Evolutionary conservation across 768 basidiomycete genomes (phyloP).

Genomic region (Amanita molliuscula): DNA sequence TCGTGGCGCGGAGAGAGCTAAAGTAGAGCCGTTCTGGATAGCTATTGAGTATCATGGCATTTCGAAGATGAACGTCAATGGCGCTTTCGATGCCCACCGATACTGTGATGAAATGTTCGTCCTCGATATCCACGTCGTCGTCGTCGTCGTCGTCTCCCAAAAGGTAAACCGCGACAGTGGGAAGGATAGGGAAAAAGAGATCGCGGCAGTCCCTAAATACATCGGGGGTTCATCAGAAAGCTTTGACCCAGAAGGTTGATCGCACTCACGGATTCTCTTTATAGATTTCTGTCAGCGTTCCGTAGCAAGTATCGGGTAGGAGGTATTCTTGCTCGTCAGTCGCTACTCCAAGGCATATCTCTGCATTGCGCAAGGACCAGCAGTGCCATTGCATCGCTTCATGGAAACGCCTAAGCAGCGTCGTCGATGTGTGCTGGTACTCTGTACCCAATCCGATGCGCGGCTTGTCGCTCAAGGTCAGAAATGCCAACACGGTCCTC

Average conservation of each 20-base stretch:
- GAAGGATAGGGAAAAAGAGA: slow-evolving; percentile 45
- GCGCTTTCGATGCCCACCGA: slow-evolving; percentile 41
- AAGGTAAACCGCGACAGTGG: slow-evolving; percentile 43
- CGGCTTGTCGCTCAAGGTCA: slow-evolving; percentile 10
- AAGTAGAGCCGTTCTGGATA: slow-evolving; percentile 42
- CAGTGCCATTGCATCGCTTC: slow-evolving; percentile 32
- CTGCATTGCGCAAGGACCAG: slow-evolving; percentile 37
- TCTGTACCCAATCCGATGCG: neutral
- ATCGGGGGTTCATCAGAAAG: neutral
- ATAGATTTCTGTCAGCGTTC: slow-evolving; percentile 40
- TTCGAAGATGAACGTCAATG: slow-evolving; percentile 50
- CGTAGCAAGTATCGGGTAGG: slow-evolving; percentile 42
- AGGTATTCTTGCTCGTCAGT: slow-evolving; percentile 48
- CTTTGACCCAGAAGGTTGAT: neutral
- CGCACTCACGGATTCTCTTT: slow-evolving; percentile 29
- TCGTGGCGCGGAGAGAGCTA: slow-evolving; percentile 39
- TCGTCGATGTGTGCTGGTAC: neutral
- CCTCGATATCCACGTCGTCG: neutral
- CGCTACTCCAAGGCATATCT: slow-evolving; percentile 44
- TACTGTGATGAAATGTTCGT: slow-evolving; percentile 19
- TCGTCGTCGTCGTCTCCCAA: slow-evolving; percentile 19
- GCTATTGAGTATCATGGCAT: slow-evolving; percentile 46
- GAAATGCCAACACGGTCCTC: slow-evolving; percentile 21
- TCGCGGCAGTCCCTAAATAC: slow-evolving; percentile 31
- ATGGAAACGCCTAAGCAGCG: slow-evolving; percentile 17